Base-by-base conservation (phyloP, 2,329 filamentous ascomycete species). In the Aplosporella prunicola region DNA sequence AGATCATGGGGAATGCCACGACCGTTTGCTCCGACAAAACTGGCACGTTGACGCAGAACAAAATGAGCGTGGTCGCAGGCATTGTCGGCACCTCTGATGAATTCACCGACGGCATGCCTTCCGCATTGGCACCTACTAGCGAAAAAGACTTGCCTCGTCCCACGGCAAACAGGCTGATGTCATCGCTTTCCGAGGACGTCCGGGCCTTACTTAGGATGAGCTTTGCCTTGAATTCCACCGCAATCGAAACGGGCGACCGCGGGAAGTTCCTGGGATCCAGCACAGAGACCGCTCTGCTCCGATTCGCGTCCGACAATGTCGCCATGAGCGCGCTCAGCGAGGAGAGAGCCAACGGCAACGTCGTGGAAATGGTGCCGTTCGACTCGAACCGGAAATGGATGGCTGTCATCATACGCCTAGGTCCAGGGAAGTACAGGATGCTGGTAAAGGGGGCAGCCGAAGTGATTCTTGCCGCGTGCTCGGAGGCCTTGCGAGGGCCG, bases 371-470 rank as follows among this genome's bases (percentile, higher is more conserved):
- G 48, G 64, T 73, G 48, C 70, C 69, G 0, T 74, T 74, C 45
- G 69, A 74, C 48, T 74, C 70, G 7, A 54, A 57, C 41, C 66
- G 68, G 51, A 74, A 74, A 51, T 73, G 68, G 44, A 76, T 75
- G 68, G 72, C 64, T 14, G 67, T 68, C 10, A 70, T 74, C 9
- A 57, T 74, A 45, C 68, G 65, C 47, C 58, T 71, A 1, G 49
- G 59, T 0, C 51, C 62, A 36, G 67, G 61, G 3, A 58, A 50
- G 14, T 72, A 70, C 48, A 63, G 72, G 9, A 57, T 72, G 2
- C 57, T 72, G 7, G 64, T 70, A 39, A 76, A 76, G 51, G 72
- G 72, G 20, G 72, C 71, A 10, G 74, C 72, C 0, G 72, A 76
- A 46, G 74, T 75, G 32, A 57, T 74, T 3, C 56, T 74, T 2